Percentiles rank a stretch among this genome's conserved stretches.
phyloP scores from a whole-genome alignment of 1,139 yeast genomes.

The Saccharomycopsis crataegensis region DNA sequence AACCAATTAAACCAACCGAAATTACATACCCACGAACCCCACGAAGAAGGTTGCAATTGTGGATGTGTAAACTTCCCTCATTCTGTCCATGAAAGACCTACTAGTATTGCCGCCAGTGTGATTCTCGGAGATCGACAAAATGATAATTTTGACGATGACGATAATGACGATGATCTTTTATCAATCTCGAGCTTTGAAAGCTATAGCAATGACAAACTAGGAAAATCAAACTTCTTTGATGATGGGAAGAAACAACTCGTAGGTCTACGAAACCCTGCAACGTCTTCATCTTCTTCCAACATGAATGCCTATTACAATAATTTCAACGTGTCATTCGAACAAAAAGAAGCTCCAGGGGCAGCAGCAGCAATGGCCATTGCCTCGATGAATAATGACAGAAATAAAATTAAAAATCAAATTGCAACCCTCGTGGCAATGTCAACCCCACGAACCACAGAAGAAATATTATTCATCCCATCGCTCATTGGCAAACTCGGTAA shows the following conservation, averaged over 20 bases:
- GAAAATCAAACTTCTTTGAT: constrained; percentile 14
- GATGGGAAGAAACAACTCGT: constrained; percentile 9
- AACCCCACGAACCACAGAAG: constrained; percentile 71
- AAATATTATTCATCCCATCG: constrained; percentile 66
- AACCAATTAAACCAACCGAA: constrained; percentile 7
- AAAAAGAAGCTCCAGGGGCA: constrained; percentile 69
- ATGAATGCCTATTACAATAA: constrained; percentile 20
- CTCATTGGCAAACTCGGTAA: constrained; percentile 60
- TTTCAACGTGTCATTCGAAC: constrained; percentile 38
- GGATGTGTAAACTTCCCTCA: constrained; percentile 44
- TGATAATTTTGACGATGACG: constrained; percentile 33
- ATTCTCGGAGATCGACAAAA: constrained; percentile 40
- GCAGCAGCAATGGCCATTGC: constrained; percentile 60
- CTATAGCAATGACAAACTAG: background rate
- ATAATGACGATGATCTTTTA: constrained; percentile 11
- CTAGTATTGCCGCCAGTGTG: constrained; percentile 53
- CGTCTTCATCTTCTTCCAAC: background rate
- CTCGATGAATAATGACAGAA: constrained; percentile 41
- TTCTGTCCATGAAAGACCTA: constrained; percentile 54
- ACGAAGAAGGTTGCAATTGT: constrained; percentile 49
- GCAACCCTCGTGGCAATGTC: constrained; percentile 67
- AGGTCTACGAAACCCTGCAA: background rate
- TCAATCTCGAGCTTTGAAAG: constrained; percentile 12
- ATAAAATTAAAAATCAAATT: constrained; percentile 42
- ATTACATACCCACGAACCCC: constrained; percentile 31